Percentiles rank a stretch among this genome's conserved stretches.
Evolutionary conservation across 768 basidiomycete genomes (phyloP).

Genomic region (Cyclocybe aegerita): DNA sequence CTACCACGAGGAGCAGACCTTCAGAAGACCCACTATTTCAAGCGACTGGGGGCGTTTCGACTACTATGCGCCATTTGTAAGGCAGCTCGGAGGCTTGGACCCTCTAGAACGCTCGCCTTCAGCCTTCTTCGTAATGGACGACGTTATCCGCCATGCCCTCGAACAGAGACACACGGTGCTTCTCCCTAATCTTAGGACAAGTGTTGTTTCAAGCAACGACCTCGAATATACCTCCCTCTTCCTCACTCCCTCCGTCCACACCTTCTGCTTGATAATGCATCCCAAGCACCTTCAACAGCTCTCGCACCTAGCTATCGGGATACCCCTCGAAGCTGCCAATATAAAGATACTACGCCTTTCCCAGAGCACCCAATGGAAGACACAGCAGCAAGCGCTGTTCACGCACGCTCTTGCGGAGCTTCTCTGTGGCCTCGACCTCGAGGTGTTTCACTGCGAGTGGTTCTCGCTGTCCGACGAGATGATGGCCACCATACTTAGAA

Average conservation of each 20-base stretch:
- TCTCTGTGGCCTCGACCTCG: neutral
- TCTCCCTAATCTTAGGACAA: slow-evolving; percentile 1
- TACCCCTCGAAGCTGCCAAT: neutral
- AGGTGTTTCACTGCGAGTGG: slow-evolving; percentile 4
- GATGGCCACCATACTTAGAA: neutral
- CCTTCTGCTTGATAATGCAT: neutral
- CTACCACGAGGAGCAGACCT: neutral
- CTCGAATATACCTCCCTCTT: neutral
- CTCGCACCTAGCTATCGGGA: neutral
- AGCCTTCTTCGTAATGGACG: neutral
- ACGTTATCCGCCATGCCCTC: neutral
- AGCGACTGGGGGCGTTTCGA: slow-evolving; percentile 4
- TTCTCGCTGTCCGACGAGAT: neutral
- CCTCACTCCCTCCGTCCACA: neutral
- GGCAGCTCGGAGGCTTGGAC: neutral
- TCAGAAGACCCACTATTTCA: neutral
- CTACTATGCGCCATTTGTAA: neutral
- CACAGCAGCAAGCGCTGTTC: neutral
- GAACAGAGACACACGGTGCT: neutral
- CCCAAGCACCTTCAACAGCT: neutral
- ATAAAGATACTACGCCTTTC: neutral
- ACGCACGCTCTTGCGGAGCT: neutral
- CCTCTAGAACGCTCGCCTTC: neutral
- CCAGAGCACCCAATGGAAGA: neutral
- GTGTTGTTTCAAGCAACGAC: neutral